A percentile compares a stretch with the other conserved stretches of the same genome.
phyloP scores from a whole-genome alignment of 352 stramenopile genomes.

The Pythium plurisporium region DNA sequence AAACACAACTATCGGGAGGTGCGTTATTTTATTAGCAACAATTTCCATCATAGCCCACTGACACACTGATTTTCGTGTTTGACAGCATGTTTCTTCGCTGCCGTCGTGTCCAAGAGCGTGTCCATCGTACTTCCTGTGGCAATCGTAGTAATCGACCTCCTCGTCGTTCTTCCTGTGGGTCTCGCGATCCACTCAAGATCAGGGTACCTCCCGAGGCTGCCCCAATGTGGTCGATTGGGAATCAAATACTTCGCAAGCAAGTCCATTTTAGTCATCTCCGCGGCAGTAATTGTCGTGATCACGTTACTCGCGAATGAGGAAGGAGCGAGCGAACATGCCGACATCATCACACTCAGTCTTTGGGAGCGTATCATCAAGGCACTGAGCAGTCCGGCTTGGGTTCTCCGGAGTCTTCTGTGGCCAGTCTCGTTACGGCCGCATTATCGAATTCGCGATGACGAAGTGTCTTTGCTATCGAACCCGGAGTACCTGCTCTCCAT shows the following conservation, averaged over 20 bases:
- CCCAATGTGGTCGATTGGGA: background rate
- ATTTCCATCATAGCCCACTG: background rate
- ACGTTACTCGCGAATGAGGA: slow-evolving; percentile 46
- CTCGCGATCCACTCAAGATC: slow-evolving; percentile 1
- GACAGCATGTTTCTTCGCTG: slow-evolving; percentile 31
- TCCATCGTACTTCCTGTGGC: slow-evolving; percentile 36
- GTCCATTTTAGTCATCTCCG: slow-evolving; percentile 15
- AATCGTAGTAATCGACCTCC: slow-evolving; percentile 35
- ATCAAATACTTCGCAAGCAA: slow-evolving; percentile 26
- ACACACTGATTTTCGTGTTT: slow-evolving; percentile 6
- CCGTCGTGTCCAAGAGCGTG: slow-evolving; percentile 55
- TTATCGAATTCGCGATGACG: slow-evolving; percentile 40
- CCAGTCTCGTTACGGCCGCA: slow-evolving; percentile 46
- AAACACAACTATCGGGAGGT: slow-evolving; percentile 16
- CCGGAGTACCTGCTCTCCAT: slow-evolving; percentile 36
- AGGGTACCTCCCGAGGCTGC: background rate
- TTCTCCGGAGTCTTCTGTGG: slow-evolving; percentile 37
- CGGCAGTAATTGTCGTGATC: slow-evolving; percentile 28
- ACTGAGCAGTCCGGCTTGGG: slow-evolving; percentile 32
- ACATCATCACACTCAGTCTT: slow-evolving; percentile 35
- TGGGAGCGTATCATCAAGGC: slow-evolving; percentile 46
- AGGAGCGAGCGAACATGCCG: slow-evolving; percentile 30
- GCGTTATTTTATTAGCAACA: background rate
- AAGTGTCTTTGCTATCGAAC: slow-evolving; percentile 27
- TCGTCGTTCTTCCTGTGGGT: slow-evolving; percentile 17